Conservation (phyloP, 495 filamentous ascomycete species). For the Lichenothelia convexa region DNA sequence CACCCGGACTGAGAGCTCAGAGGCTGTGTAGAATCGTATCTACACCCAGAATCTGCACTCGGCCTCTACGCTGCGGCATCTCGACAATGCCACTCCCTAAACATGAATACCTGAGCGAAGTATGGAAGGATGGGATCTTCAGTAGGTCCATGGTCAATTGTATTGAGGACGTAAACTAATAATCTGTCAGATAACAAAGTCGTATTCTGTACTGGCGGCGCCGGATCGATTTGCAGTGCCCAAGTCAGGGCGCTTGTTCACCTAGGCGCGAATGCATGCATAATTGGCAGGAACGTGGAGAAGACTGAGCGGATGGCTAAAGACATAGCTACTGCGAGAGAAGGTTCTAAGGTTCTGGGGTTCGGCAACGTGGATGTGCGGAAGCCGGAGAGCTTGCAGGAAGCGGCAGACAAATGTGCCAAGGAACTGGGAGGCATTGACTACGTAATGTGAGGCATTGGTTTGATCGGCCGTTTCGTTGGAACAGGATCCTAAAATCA, state of each 20-base stretch:
- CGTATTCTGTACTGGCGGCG: constrained; percentile 88
- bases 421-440: constrained; percentile 74
- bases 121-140: constrained; percentile 77
- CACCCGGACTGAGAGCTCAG: no score
- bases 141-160: constrained; percentile 27
- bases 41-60: no score
- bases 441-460: constrained; percentile 88
- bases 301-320: constrained; percentile 67
- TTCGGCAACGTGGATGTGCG: constrained; percentile 76
- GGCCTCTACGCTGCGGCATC: no score
- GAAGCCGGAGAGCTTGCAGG: constrained; percentile 43
- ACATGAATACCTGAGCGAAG: constrained; percentile 56
- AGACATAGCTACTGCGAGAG: constrained; percentile 61
- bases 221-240: constrained; percentile 81
- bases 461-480: neutral
- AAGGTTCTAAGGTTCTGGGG: constrained; percentile 66
- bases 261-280: constrained; percentile 84
- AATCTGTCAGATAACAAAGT: constrained; percentile 48
- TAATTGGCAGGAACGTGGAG: constrained; percentile 76
- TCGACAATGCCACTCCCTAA: constrained; percentile 45
- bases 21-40: no score
- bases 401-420: constrained; percentile 59
- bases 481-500: constrained; percentile 3
- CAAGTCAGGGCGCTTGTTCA: constrained; percentile 82
- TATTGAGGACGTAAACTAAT: neutral